These are phyloP conservation scores for Vanrija sp. DNA, from an alignment of 1,284 basidiomycete species.

Conservation along the genomic window DNA sequence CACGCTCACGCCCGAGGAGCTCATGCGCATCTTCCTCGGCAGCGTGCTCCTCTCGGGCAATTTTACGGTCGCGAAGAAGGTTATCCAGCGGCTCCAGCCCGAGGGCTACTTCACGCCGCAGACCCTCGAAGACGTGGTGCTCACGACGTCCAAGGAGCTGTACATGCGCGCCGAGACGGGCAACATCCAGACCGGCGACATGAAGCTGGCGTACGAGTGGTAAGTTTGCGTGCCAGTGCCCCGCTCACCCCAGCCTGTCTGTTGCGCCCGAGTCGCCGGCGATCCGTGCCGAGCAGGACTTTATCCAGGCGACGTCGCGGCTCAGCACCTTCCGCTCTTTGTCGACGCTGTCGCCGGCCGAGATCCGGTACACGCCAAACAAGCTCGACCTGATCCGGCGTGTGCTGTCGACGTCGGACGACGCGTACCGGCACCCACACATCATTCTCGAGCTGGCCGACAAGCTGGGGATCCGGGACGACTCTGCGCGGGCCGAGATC, in stretches of 20 bases:
- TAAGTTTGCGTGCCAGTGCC: constrained; percentile 47
- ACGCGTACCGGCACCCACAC: constrained; percentile 82
- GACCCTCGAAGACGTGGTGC: constrained; percentile 69
- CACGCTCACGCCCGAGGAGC: constrained; percentile 63
- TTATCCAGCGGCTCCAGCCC: constrained; percentile 59
- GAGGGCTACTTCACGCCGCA: constrained; percentile 56
- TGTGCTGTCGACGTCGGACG: constrained; percentile 71
- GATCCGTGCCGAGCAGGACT: constrained; percentile 70
- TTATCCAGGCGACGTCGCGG: constrained; percentile 79
- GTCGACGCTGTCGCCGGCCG: constrained; percentile 74
- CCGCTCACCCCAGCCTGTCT: constrained; percentile 57
- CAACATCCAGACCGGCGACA: constrained; percentile 85
- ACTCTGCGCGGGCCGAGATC: constrained; percentile 72
- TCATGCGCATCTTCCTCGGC: constrained; percentile 72
- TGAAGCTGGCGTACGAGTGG: constrained; percentile 95
- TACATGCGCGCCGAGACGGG: constrained; percentile 89
- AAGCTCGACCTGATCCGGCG: constrained; percentile 70
- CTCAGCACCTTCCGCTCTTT: constrained; percentile 65
- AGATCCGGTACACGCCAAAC: constrained; percentile 82
- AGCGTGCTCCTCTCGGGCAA: constrained; percentile 77
- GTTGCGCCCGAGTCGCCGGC: constrained; percentile 64
- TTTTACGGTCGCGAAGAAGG: constrained; percentile 67
- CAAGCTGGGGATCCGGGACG: constrained; percentile 74
- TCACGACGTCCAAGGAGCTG: constrained; percentile 75
- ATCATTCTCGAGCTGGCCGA: constrained; percentile 81